A percentile compares a stretch with the other conserved stretches of the same genome.
Evolutionary conservation across 108 stramenopile genomes (phyloP).

Genomic region (Nitzschia inconspicua): DNA sequence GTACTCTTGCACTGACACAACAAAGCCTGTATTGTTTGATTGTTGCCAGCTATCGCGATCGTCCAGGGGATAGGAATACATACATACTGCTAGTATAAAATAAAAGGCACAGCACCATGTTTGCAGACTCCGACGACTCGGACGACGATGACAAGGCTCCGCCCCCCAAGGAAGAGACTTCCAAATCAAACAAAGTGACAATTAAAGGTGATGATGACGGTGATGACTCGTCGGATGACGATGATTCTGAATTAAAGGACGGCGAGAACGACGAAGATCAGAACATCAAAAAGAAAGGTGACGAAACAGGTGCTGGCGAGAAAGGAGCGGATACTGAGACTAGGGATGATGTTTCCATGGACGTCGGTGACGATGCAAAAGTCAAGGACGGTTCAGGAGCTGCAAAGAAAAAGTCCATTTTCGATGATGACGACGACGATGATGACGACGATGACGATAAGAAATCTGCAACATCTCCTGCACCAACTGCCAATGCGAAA

Average conservation of each 20-base stretch:
- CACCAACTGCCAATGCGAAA: conserved; percentile 12
- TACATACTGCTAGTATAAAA: too few species aligned
- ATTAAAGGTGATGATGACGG: too few species aligned
- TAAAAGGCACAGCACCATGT: too few species aligned
- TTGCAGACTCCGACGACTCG: too few species aligned
- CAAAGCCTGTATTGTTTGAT: too few species aligned
- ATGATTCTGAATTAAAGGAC: too few species aligned
- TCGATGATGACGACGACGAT: conserved; percentile 10
- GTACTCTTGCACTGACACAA: too few species aligned
- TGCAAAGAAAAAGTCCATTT: background rate
- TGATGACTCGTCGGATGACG: too few species aligned
- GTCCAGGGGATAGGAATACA: too few species aligned
- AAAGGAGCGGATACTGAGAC: background rate
- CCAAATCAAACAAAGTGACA: too few species aligned
- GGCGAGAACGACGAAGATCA: background rate
- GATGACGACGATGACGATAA: background rate
- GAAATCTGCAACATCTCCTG: background rate
- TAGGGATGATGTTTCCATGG: background rate
- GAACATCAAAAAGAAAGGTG: background rate
- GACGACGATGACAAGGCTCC: background rate
- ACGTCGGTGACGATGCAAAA: conserved; percentile 9
- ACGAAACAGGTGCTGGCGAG: background rate
- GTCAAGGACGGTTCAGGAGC: background rate
- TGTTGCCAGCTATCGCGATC: too few species aligned
- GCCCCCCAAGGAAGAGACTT: too few species aligned